phyloP scores from a whole-genome alignment of 306 rosid species.

The Castanea sativa region DNA sequence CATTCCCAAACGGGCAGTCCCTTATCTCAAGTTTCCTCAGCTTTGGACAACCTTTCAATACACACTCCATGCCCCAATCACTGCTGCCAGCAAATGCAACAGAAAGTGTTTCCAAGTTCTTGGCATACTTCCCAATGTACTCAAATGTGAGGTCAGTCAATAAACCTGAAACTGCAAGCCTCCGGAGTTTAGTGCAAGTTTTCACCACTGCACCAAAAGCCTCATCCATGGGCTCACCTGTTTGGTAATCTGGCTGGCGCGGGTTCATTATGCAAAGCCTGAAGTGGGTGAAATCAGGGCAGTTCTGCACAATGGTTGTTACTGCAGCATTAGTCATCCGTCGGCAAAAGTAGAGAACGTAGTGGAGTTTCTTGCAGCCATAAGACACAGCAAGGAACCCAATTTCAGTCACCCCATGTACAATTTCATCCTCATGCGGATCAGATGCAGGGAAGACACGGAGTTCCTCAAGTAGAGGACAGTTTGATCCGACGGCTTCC shows the following conservation, averaged over 20 bases:
- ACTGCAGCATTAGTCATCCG: slow-evolving; percentile 93
- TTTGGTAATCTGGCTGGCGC: slow-evolving; percentile 55
- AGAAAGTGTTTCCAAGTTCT: slow-evolving; percentile 75
- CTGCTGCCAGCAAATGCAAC: slow-evolving; percentile 83
- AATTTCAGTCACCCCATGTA: slow-evolving; percentile 66
- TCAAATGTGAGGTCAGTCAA: slow-evolving; percentile 75
- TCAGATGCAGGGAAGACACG: slow-evolving; percentile 70
- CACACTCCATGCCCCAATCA: slow-evolving; percentile 79
- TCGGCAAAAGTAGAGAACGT: slow-evolving; percentile 79
- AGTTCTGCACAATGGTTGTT: slow-evolving; percentile 74
- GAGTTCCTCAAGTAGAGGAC: slow-evolving; percentile 87
- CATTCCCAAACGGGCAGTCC: slow-evolving; percentile 82
- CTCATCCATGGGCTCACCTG: slow-evolving; percentile 70
- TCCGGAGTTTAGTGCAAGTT: slow-evolving; percentile 74
- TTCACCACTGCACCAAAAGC: slow-evolving; percentile 82
- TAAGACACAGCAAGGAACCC: slow-evolving; percentile 76
- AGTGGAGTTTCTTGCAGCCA: slow-evolving; percentile 73
- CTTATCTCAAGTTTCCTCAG: slow-evolving; percentile 80
- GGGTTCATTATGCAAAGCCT: slow-evolving; percentile 85
- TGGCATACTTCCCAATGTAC: slow-evolving; percentile 70
- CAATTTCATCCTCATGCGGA: slow-evolving; percentile 52
- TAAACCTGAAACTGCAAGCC: slow-evolving; percentile 73
- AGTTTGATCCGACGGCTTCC: slow-evolving; percentile 68
- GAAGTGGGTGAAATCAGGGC: slow-evolving; percentile 81
- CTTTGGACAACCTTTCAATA: slow-evolving; percentile 73